Evolutionary conservation across 495 filamentous ascomycete genomes (phyloP), one percentile per base, ranked within the genome.

Genomic region (Annulohypoxylon moriforme): DNA sequence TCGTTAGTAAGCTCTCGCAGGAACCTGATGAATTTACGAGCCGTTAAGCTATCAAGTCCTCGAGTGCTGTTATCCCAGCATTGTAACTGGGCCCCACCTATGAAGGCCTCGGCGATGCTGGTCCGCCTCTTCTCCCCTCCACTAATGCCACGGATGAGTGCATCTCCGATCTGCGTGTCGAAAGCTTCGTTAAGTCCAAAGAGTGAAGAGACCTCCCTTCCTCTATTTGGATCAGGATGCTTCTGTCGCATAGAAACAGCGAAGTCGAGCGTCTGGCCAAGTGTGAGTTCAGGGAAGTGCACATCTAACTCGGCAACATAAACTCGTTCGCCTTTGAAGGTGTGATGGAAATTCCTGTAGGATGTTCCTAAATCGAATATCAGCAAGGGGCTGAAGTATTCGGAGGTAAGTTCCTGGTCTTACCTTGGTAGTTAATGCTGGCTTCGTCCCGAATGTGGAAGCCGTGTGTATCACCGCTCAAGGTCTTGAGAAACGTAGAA

Each of bases 151-250:
- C 92, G 87, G n/a, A 92, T 88, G 68, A 88, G 91, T 69, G 90
- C 88, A 76, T 94, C 91, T 50, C 93, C 93, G 1, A 96, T 90
- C n/a, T 87, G 82, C 0, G 93, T 95, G 69, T 93, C 86, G 68
- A 88, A 86, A 0, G 91, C 93, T 70, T 93, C 90, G 38, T 67
- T 82, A 71, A 95, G 93, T 42, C 89, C 89, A 71, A 96, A 93
- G 81, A 91, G 89, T 66, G 86, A 64, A 33, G 74, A 76, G 50
- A 74, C 75, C 24, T 60, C 84, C 73, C 7, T 81, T 78, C 47
- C 85, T 83, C 72, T 89, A 76, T 44, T 85, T 76, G 82, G 85
- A 24, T 72, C 20, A 8, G 56, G 57, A 27, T 73, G 60, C 22
- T 3, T 40, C 1, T 16, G 7, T 4, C 60, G n/a, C 62, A 22